Conservation (phyloP, 2,329 filamentous ascomycete species). For the Fusarium chlamydosporum region DNA sequence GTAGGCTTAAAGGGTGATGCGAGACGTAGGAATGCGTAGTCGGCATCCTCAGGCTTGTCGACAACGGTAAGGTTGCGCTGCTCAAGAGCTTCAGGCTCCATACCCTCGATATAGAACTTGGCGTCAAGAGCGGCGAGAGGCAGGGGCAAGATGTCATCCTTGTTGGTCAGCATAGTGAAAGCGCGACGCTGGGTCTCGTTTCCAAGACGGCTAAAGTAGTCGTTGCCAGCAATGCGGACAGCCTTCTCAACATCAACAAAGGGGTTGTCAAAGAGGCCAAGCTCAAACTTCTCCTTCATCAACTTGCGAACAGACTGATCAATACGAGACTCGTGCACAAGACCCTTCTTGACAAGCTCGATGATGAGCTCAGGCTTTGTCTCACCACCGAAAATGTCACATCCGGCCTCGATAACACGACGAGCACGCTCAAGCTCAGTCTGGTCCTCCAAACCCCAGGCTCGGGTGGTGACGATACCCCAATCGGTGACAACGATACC, state of each 20-base stretch:
- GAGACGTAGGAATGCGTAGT: constrained; percentile 59
- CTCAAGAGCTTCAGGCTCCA: constrained; percentile 36
- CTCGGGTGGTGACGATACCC: constrained; percentile 66
- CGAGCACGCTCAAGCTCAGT: constrained; percentile 55
- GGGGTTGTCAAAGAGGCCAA: constrained; percentile 66
- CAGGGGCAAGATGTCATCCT: constrained; percentile 45
- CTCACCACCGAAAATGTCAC: constrained; percentile 68
- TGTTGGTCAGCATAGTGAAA: constrained; percentile 51
- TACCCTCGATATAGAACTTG: constrained; percentile 47
- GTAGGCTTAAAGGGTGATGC: constrained; percentile 55
- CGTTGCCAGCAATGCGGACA: constrained; percentile 58
- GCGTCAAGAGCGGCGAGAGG: constrained; percentile 15
- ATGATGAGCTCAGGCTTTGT: constrained; percentile 62
- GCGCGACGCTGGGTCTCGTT: constrained; percentile 50
- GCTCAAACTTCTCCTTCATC: constrained; percentile 64
- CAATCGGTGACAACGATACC: constrained; percentile 68
- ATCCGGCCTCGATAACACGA: constrained; percentile 63
- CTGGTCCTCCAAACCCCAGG: constrained; percentile 65
- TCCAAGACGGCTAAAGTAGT: constrained; percentile 56
- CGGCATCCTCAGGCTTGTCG: constrained; percentile 56
- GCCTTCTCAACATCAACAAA: constrained; percentile 61
- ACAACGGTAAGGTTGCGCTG: constrained; percentile 54
- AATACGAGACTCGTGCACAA: constrained; percentile 58
- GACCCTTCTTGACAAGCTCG: constrained; percentile 61
- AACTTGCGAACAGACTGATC: constrained; percentile 63